Evolutionary conservation across 345 rosid species (phyloP).

Genomic region (Microcos paniculata): DNA sequence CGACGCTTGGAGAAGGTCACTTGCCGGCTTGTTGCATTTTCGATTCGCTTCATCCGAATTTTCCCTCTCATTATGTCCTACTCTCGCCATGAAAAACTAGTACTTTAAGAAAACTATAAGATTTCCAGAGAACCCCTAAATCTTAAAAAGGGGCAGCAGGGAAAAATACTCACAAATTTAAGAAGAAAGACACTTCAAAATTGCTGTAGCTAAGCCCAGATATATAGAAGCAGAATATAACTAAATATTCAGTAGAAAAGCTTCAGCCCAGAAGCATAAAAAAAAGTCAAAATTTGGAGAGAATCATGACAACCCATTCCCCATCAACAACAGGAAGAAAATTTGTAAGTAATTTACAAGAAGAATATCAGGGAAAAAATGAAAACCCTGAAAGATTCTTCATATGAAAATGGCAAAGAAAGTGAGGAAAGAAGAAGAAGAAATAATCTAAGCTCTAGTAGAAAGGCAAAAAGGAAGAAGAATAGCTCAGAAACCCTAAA

Average conservation of each 20-base stretch:
- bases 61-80: slow-evolving; percentile 25
- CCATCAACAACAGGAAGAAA: not conserved
- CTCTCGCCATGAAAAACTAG: slow-evolving; percentile 11
- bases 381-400: not conserved
- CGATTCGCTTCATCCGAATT: slow-evolving; percentile 30
- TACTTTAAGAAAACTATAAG: not conserved
- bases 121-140: slow-evolving; percentile 12
- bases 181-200: not conserved
- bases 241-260: not conserved
- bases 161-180: slow-evolving; percentile 13
- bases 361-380: not conserved
- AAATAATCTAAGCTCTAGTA: too few species aligned
- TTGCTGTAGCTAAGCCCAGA: not conserved
- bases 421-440: not conserved
- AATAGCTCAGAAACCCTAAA: slow-evolving; percentile 22
- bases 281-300: not conserved
- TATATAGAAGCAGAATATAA: not conserved
- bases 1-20: slow-evolving; percentile 34
- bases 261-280: not conserved
- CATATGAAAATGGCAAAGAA: not conserved
- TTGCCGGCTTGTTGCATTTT: slow-evolving; percentile 16
- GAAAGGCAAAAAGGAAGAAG: too few species aligned
- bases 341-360: not conserved
- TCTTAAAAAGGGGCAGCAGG: not conserved
- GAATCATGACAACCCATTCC: not conserved